Percentiles rank a stretch among this genome's conserved stretches.
Evolutionary conservation across 1,284 basidiomycete species (phyloP).

Genomic region (Cryptococcus jaspeensis): DNA sequence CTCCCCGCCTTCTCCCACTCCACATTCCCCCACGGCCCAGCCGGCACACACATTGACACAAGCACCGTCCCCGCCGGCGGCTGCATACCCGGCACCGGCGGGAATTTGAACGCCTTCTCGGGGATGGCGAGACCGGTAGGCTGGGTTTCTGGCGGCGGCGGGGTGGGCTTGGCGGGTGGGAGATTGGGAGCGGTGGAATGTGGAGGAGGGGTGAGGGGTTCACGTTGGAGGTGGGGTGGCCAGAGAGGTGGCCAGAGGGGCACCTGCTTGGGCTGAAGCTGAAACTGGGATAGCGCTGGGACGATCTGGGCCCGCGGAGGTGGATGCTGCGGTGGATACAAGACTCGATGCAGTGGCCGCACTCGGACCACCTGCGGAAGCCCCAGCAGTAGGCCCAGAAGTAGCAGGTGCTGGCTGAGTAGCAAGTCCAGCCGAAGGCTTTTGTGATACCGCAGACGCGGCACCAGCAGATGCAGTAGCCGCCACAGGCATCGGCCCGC

Average conservation of each 20-base stretch:
- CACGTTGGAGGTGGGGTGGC: too few relatives aligned
- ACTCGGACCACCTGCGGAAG: too few relatives aligned
- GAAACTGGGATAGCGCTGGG: background rate
- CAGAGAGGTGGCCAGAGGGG: background rate
- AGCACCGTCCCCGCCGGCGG: conserved; percentile 37
- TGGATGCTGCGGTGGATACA: background rate
- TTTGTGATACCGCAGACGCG: background rate
- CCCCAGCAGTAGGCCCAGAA: background rate
- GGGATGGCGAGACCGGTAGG: conserved; percentile 4
- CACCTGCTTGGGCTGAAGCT: background rate
- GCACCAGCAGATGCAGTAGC: background rate
- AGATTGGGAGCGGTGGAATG: background rate
- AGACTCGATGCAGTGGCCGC: background rate
- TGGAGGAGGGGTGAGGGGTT: background rate
- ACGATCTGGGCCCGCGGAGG: background rate
- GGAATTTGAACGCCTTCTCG: conserved; percentile 13
- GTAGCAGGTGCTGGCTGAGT: background rate
- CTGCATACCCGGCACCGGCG: conserved; percentile 27
- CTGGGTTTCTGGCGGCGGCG: background rate
- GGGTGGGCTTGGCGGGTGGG: background rate
- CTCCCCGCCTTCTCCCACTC: conserved; percentile 31
- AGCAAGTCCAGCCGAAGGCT: background rate
- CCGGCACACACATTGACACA: conserved; percentile 35
- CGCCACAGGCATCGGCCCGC: conserved; percentile 24
- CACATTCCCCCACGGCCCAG: conserved; percentile 27